Conservation (phyloP, 345 rosid species). For the Psidium guajava region DNA sequence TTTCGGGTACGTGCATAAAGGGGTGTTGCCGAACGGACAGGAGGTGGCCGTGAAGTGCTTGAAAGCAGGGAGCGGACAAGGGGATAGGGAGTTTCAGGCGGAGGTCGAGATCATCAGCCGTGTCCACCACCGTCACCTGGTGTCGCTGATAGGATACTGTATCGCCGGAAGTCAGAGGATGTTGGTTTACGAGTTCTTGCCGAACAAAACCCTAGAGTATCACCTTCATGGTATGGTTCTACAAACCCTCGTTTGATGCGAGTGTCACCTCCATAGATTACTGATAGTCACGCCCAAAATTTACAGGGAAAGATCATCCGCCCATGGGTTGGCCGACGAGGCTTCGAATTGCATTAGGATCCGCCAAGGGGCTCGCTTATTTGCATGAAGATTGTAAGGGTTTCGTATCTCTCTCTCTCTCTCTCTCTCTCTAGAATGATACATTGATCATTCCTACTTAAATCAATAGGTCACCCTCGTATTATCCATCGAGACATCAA, state of each 20-base stretch:
- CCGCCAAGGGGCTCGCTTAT: conserved; percentile 92
- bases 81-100: conserved; percentile 82
- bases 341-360: conserved; percentile 78
- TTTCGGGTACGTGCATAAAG: conserved; percentile 84
- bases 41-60: conserved; percentile 85
- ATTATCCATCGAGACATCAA: conserved; percentile 96
- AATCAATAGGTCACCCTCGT: conserved; percentile 66
- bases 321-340: conserved; percentile 65
- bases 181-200: conserved; percentile 72
- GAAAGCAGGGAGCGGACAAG: conserved; percentile 82
- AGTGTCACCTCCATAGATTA: background rate
- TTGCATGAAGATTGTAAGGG: conserved; percentile 92
- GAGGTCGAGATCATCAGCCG: conserved; percentile 93
- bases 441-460: background rate
- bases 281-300: background rate
- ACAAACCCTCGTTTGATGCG: no score
- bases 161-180: conserved; percentile 51
- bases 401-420: background rate
- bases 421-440: background rate
- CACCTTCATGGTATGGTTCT: conserved; percentile 53
- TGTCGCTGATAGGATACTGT: conserved; percentile 76
- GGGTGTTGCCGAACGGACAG: conserved; percentile 53
- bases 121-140: conserved; percentile 90
- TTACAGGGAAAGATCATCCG: conserved; percentile 55
- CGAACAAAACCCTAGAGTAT: conserved; percentile 62